phyloP scores from a whole-genome alignment of 257 asterid genomes.

The Jacaranda copaia region DNA sequence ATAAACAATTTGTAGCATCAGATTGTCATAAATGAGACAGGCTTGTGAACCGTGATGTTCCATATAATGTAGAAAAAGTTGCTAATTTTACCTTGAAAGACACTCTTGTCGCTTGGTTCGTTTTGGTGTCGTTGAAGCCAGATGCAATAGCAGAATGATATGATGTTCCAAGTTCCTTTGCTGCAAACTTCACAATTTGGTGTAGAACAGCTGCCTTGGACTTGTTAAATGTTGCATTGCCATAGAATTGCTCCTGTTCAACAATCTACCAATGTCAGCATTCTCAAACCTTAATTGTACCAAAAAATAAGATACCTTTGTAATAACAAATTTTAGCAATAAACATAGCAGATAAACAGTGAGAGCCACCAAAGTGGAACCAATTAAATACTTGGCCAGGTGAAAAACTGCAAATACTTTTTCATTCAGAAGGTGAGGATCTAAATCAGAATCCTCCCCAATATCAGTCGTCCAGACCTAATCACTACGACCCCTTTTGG shows the following conservation, averaged over 20 bases:
- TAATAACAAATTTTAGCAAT: neutral
- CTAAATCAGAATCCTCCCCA: no score
- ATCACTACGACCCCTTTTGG: no score
- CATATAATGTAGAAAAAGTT: neutral
- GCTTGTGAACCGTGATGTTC: no score
- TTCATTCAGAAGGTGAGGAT: neutral
- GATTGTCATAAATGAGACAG: neutral
- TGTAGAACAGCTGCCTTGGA: conserved; percentile 56
- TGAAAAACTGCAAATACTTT: no score
- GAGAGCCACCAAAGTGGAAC: no score
- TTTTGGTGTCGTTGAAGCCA: conserved; percentile 62
- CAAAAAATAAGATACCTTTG: neutral
- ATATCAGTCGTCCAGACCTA: no score
- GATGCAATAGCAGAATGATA: conserved; percentile 50
- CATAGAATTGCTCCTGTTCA: conserved; percentile 68
- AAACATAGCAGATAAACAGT: neutral
- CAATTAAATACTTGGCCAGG: no score
- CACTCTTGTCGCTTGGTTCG: conserved; percentile 70
- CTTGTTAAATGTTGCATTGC: conserved; percentile 55
- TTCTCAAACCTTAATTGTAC: neutral
- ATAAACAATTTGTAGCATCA: neutral
- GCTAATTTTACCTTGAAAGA: conserved; percentile 74
- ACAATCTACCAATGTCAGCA: conserved; percentile 21
- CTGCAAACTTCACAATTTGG: conserved; percentile 45
- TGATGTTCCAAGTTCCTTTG: conserved; percentile 53